Percentiles rank a stretch among this genome's conserved stretches.
Evolutionary conservation across 1,139 yeast species (phyloP).

Genomic region (Magnusiomyces suaveolens): DNA sequence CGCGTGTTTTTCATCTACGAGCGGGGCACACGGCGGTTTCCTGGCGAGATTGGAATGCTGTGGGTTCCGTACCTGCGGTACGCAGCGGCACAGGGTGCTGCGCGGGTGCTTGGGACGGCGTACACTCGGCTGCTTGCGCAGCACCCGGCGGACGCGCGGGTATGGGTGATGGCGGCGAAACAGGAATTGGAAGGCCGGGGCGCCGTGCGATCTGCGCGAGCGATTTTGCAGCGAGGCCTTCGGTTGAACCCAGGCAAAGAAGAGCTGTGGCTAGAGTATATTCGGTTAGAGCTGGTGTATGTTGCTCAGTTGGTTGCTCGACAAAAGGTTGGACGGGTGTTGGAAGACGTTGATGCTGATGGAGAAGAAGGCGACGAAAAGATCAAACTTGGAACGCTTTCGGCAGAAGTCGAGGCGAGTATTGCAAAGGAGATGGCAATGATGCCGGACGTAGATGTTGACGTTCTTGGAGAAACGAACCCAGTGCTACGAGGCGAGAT

Average conservation of each 20-base stretch:
- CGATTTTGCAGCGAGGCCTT: constrained; percentile 72
- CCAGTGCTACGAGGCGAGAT: constrained; percentile 89
- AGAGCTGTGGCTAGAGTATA: constrained; percentile 75
- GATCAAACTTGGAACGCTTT: constrained; percentile 36
- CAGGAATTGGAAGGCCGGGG: constrained; percentile 86
- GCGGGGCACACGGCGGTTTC: constrained; percentile 71
- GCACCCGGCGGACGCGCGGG: constrained; percentile 83
- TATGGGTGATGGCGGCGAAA: constrained; percentile 93
- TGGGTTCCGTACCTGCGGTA: constrained; percentile 73
- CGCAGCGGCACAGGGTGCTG: constrained; percentile 66
- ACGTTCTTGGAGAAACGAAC: constrained; percentile 75
- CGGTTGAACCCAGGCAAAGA: constrained; percentile 64
- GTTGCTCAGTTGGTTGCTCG: constrained; percentile 75
- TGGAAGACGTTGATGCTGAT: constrained; percentile 30
- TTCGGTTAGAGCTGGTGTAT: constrained; percentile 79
- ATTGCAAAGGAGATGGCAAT: constrained; percentile 55
- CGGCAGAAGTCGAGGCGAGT: constrained; percentile 40
- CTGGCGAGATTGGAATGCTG: constrained; percentile 54
- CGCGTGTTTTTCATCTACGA: constrained; percentile 77
- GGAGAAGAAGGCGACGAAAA: constrained; percentile 31
- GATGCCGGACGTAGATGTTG: constrained; percentile 81
- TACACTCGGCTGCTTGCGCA: constrained; percentile 70
- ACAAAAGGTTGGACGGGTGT: no score
- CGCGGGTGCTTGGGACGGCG: constrained; percentile 69
- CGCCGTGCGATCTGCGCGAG: constrained; percentile 82